A percentile compares a stretch with the other conserved stretches of the same genome.
Conservation (phyloP, 139 green algal genomes). For the Pleodorina starrii region DNA sequence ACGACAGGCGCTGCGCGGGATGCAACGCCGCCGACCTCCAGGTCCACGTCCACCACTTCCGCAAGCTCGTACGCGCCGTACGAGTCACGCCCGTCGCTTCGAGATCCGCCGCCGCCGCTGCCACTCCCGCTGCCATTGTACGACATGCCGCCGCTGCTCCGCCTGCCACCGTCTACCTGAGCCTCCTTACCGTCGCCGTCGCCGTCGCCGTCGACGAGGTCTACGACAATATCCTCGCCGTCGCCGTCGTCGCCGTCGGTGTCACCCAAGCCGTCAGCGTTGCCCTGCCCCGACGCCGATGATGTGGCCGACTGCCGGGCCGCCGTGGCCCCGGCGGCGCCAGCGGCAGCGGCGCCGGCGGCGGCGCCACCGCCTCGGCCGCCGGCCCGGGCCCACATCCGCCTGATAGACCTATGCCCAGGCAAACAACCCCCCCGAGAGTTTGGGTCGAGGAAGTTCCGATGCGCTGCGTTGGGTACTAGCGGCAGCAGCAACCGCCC, state of each 20-base stretch:
- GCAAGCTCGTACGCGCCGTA: background rate
- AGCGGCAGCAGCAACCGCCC: too few species aligned
- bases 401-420: slow-evolving; percentile 32
- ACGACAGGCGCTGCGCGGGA: background rate
- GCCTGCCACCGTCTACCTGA: background rate
- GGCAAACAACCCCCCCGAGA: too few species aligned
- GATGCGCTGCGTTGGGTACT: too few species aligned
- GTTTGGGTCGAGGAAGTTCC: too few species aligned
- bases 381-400: slow-evolving; percentile 18
- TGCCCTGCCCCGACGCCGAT: background rate
- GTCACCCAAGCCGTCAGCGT: background rate
- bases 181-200: too few species aligned
- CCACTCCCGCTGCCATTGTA: background rate
- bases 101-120: too few species aligned
- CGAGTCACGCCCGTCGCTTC: background rate
- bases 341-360: background rate
- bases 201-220: too few species aligned
- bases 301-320: too few species aligned
- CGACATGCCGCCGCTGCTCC: too few species aligned
- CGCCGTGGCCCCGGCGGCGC: too few species aligned
- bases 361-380: background rate
- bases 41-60: background rate
- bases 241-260: background rate
- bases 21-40: background rate
- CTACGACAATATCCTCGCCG: background rate